phyloP scores from a whole-genome alignment of 441 rosid genomes.

The Brassica balearica region DNA sequence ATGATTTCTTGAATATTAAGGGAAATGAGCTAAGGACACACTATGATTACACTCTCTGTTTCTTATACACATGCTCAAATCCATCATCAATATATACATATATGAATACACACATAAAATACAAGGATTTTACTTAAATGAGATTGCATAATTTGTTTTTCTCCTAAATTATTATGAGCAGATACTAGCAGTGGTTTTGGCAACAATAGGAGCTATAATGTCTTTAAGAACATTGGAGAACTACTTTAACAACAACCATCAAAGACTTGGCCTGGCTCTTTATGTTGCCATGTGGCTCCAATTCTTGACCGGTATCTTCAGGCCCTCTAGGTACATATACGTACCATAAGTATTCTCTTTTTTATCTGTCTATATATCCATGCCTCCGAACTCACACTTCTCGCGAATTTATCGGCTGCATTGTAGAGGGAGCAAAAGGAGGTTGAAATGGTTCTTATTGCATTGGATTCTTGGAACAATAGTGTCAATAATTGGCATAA shows the following conservation, averaged over 20 bases:
- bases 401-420: neutral
- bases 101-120: neutral
- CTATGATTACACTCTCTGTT: slow-evolving; percentile 30
- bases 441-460: slow-evolving; percentile 70
- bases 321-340: slow-evolving; percentile 64
- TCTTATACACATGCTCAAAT: slow-evolving; percentile 17
- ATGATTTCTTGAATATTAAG: slow-evolving; percentile 55
- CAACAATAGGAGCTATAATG: slow-evolving; percentile 80
- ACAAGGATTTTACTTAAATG: neutral
- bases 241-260: slow-evolving; percentile 81
- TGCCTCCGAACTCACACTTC: slow-evolving; percentile 3
- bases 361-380: neutral
- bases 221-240: slow-evolving; percentile 79
- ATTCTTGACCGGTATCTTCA: slow-evolving; percentile 66
- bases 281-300: slow-evolving; percentile 85
- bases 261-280: slow-evolving; percentile 77
- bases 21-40: slow-evolving; percentile 35
- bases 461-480: slow-evolving; percentile 88
- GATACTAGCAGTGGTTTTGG: slow-evolving; percentile 68
- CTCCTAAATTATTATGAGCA: slow-evolving; percentile 23
- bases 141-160: neutral
- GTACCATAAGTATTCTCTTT: neutral
- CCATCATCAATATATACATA: neutral
- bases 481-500: slow-evolving; percentile 61
- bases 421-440: slow-evolving; percentile 70